Evolutionary conservation across 2,329 filamentous ascomycete species (phyloP).

Genomic region (Myriosclerotinia duriaeana): DNA sequence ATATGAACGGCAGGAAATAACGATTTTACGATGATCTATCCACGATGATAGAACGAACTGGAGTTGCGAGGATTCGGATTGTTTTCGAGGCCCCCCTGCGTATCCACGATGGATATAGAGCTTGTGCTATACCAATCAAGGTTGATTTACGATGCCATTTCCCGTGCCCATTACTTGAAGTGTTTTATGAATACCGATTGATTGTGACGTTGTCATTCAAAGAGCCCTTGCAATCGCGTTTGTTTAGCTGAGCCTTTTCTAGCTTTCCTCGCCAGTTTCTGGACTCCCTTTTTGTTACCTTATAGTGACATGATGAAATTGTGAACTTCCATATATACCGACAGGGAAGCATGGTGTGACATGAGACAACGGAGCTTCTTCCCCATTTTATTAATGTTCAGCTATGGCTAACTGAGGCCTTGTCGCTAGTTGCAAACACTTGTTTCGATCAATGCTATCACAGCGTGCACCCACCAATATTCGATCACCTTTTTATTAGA

Average conservation of each 20-base stretch:
- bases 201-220: not conserved
- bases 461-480: not conserved
- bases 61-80: conserved; percentile 60
- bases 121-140: conserved; percentile 57
- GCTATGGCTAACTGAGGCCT: not conserved
- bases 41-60: conserved; percentile 36
- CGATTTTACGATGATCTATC: conserved; percentile 46
- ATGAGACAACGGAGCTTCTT: not conserved
- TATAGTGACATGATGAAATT: not conserved
- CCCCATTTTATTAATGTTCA: not conserved
- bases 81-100: conserved; percentile 64
- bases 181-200: not conserved
- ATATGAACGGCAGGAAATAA: conserved; percentile 49
- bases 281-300: not conserved
- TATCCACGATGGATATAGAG: conserved; percentile 42
- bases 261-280: not conserved
- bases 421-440: not conserved
- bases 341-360: too few species aligned
- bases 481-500: too few species aligned
- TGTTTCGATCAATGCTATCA: not conserved
- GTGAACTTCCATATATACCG: not conserved
- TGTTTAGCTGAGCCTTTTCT: not conserved
- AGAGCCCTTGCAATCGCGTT: conserved; percentile 1
- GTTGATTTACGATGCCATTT: conserved; percentile 41
- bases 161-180: conserved; percentile 15